Percentiles rank a stretch among this genome's conserved stretches.
Evolutionary conservation across 176 grass and related monocot genomes (phyloP).

Genomic region (Hordeum vulgare): DNA sequence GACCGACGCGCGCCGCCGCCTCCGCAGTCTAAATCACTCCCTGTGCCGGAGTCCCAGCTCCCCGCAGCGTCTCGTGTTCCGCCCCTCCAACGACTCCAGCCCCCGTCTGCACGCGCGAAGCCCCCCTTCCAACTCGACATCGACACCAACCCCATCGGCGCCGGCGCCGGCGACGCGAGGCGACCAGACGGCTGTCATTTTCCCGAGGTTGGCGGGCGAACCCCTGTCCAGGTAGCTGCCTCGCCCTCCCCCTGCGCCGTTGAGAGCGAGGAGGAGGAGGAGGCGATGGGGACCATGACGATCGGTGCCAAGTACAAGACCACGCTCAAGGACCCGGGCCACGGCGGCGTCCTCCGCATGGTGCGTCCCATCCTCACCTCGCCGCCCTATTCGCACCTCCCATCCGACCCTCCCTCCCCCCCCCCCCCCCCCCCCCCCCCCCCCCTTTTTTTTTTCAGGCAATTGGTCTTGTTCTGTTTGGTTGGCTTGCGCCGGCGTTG

Average conservation of each 20-base stretch:
- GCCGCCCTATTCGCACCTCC: not conserved
- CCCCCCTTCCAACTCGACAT: not conserved
- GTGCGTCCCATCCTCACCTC: conserved; percentile 24
- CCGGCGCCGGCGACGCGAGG: not conserved
- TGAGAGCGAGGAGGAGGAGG: not conserved
- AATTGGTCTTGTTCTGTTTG: not conserved
- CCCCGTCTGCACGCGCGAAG: not conserved
- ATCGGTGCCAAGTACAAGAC: conserved; percentile 82
- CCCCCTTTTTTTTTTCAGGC: not conserved
- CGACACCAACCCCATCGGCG: not conserved
- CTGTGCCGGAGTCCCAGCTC: not conserved
- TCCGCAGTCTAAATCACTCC: not conserved
- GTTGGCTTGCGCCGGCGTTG: not conserved
- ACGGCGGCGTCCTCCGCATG: conserved; percentile 79
- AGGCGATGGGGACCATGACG: conserved; percentile 38
- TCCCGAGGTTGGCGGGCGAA: not conserved
- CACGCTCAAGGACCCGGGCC: conserved; percentile 70
- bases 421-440: too few relatives aligned
- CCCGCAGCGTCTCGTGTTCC: not conserved
- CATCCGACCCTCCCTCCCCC: too few relatives aligned
- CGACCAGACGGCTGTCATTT: not conserved
- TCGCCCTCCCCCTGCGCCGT: not conserved
- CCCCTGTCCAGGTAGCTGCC: not conserved
- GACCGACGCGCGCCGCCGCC: not conserved
- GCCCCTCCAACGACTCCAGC: not conserved